Conservation (phyloP, 2,329 filamentous ascomycete genomes). For the Trichothecium roseum region DNA sequence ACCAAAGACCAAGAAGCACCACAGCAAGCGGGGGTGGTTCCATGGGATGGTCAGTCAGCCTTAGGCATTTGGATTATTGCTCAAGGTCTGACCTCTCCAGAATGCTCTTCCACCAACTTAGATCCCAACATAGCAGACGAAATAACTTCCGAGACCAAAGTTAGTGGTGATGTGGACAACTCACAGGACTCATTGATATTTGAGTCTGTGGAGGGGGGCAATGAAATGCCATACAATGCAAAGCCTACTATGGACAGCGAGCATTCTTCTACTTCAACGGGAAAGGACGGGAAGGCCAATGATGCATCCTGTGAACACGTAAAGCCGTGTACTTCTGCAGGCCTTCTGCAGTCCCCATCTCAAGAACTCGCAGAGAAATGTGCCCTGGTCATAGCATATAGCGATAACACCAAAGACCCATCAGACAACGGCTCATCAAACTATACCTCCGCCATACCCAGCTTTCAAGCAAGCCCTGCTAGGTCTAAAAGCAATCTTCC, state of each 20-base stretch:
- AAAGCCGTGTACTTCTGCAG: conserved; percentile 1
- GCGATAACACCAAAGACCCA: conserved; percentile 4
- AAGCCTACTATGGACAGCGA: no score
- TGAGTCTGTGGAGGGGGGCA: no score
- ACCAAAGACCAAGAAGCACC: background rate
- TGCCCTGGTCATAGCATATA: conserved; percentile 7
- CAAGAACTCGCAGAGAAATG: conserved; percentile 7
- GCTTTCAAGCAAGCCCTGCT: conserved; percentile 21
- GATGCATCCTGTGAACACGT: background rate
- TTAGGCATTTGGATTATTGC: conserved; percentile 26
- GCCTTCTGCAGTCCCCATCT: conserved; percentile 1
- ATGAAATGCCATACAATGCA: no score
- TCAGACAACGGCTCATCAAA: conserved; percentile 19
- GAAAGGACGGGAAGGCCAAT: no score
- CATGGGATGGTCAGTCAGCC: conserved; percentile 21
- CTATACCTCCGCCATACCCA: conserved; percentile 21
- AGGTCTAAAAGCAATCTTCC: conserved; percentile 15
- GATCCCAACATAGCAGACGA: background rate
- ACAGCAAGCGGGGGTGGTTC: conserved; percentile 10
- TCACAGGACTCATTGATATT: no score
- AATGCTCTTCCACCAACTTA: conserved; percentile 12
- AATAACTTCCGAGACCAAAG: no score
- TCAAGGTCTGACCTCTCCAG: conserved; percentile 17
- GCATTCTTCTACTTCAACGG: no score
- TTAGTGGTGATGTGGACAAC: no score